phyloP scores from a whole-genome alignment of 179 eudicot genomes.

The Silene noctiflora region DNA sequence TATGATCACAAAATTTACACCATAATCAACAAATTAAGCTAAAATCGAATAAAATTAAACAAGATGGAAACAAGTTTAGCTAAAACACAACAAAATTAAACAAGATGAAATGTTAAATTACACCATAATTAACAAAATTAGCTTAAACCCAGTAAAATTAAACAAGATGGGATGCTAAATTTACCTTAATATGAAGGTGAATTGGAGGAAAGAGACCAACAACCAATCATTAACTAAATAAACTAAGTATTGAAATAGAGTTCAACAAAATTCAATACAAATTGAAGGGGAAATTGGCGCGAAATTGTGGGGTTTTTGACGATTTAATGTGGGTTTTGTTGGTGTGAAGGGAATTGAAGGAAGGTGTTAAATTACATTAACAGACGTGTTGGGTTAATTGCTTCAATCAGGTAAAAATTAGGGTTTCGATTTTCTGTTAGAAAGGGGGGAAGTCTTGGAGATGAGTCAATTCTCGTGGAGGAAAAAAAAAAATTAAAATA shows the following conservation, averaged over 20 bases:
- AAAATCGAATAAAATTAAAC: background rate
- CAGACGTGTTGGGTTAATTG: conserved; percentile 8
- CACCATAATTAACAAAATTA: background rate
- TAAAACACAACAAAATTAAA: background rate
- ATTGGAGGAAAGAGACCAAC: background rate
- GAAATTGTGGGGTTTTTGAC: background rate
- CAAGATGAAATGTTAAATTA: background rate
- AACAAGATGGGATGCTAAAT: background rate
- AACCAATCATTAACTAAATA: background rate
- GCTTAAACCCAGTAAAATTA: background rate
- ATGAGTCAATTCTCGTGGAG: no score
- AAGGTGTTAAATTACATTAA: background rate
- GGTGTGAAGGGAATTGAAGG: conserved; percentile 6
- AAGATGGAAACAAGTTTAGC: conserved; percentile 7
- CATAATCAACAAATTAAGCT: conserved; percentile 9
- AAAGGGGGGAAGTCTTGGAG: conserved; percentile 2
- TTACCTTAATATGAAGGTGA: conserved; percentile 12
- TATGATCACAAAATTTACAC: conserved; percentile 14
- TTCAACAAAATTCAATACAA: background rate
- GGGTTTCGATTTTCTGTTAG: conserved; percentile 7
- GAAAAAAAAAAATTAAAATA: no score
- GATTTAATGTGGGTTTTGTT: background rate
- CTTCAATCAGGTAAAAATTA: conserved; percentile 19
- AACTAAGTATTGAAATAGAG: background rate
- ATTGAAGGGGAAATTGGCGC: background rate